phyloP scores from a whole-genome alignment of 2,329 filamentous ascomycete species.

The Septoria linicola region DNA sequence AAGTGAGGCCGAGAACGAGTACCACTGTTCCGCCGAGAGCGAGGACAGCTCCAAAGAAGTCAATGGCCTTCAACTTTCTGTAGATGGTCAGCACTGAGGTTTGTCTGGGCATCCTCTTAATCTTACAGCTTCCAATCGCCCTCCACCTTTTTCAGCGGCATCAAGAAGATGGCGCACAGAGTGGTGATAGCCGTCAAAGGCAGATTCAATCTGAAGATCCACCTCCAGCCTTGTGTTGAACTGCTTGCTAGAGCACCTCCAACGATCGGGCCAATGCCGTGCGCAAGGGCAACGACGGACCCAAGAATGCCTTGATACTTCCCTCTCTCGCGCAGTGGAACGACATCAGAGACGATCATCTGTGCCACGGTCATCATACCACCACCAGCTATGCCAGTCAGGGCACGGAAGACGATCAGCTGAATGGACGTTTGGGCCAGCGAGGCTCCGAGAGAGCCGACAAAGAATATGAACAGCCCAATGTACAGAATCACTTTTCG shows the following conservation, averaged over 20 bases:
- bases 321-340: slow-evolving; percentile 28
- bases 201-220: slow-evolving; percentile 43
- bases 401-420: slow-evolving; percentile 56
- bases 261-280: slow-evolving; percentile 44
- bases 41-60: slow-evolving; percentile 56
- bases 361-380: slow-evolving; percentile 39
- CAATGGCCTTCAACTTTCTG: slow-evolving; percentile 48
- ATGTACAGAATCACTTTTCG: slow-evolving; percentile 62
- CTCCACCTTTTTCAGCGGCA: slow-evolving; percentile 56
- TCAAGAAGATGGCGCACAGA: slow-evolving; percentile 53
- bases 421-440: slow-evolving; percentile 22
- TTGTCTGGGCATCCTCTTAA: not conserved
- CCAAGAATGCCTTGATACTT: slow-evolving; percentile 34
- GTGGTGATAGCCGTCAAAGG: slow-evolving; percentile 53
- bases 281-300: slow-evolving; percentile 39
- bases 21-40: slow-evolving; percentile 54
- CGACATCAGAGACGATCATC: slow-evolving; percentile 35
- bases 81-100: slow-evolving; percentile 48
- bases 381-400: slow-evolving; percentile 55
- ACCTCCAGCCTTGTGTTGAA: slow-evolving; percentile 27
- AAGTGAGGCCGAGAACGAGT: slow-evolving; percentile 55
- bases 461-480: slow-evolving; percentile 61
- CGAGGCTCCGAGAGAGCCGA: slow-evolving; percentile 27
- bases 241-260: slow-evolving; percentile 44
- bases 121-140: slow-evolving; percentile 48